Evolutionary conservation across 257 asterid species (phyloP), one percentile per base, ranked within the genome.

Genomic region (Fraxinus anomala): DNA sequence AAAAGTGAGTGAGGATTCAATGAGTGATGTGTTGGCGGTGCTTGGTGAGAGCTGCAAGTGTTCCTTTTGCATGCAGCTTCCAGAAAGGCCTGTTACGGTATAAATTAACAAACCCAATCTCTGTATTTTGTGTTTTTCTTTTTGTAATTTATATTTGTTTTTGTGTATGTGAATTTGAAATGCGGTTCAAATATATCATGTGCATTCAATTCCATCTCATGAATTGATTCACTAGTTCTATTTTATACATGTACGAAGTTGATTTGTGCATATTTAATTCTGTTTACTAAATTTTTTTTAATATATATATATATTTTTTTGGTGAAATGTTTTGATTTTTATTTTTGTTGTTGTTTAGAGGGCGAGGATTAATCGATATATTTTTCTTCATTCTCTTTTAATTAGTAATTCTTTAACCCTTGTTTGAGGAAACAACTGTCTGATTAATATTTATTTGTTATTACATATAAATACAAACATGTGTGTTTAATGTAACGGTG

Each of bases 81-180:
- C 92, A 0, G 97, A 92, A 56, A 87, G 96, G 84, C 97, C 97
- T 5, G 95, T 94, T 26, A 88, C 98, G 90, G 97, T 92, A 90
- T 74, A 66, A 36, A 26, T 63, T 12, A 24, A 31, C 69, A 11
- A 19, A 63, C 28, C 36, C 5, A 28, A 13, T 80, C 7, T 26
- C 34, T 66, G 33, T 37, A 12, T 10, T 9, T 23, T 59, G 0
- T 14, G 3, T 21, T 69, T 72, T 69, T 2, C 2, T 2, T 19
- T 75, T 8, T 28, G 8, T 30, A 21, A 12, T 75, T 36, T 75
- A 49, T 31, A 14, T 63, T 30, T 11, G 9, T 76, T 26, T 47
- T 68, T n/a, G 66, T 56, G 66, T n/a, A 56, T n/a, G 26, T n/a
- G 66, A 56, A 19, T 61, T 21, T 61, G 33, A 61, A 61, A 61